These are phyloP conservation scores for Exsudoporus frostii DNA, from an alignment of 768 basidiomycete species.

Conservation along the genomic window DNA sequence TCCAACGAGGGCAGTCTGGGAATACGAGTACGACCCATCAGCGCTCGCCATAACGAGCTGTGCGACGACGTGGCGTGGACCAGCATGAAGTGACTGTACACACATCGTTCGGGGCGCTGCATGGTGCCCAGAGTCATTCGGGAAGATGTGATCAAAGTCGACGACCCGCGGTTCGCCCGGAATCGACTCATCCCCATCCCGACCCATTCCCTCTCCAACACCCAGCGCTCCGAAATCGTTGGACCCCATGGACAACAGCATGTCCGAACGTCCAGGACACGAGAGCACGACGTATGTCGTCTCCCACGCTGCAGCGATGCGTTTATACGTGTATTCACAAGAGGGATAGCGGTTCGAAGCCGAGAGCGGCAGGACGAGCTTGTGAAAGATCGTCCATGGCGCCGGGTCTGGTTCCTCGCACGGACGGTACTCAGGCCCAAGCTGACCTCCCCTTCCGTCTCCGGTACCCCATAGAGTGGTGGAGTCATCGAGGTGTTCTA, in stretches of 20 bases:
- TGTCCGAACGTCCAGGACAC: constrained; percentile 39
- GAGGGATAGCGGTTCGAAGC: constrained; percentile 19
- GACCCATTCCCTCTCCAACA: constrained; percentile 33
- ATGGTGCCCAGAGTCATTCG: constrained; percentile 34
- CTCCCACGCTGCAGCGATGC: constrained; percentile 77
- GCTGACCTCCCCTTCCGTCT: constrained; percentile 67
- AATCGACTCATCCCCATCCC: neutral
- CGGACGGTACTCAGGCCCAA: constrained; percentile 46
- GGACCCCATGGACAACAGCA: constrained; percentile 75
- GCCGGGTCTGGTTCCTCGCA: constrained; percentile 10
- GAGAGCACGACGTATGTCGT: constrained; percentile 72
- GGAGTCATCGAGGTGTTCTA: constrained; percentile 35
- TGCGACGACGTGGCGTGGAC: constrained; percentile 70
- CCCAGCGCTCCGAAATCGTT: constrained; percentile 86
- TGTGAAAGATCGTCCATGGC: constrained; percentile 41
- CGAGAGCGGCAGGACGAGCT: constrained; percentile 41
- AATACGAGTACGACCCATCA: constrained; percentile 14
- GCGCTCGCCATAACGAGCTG: constrained; percentile 33
- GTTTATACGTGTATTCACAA: constrained; percentile 42
- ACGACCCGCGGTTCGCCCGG: constrained; percentile 5
- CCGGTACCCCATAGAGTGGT: constrained; percentile 72
- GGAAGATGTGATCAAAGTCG: constrained; percentile 19
- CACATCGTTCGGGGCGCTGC: constrained; percentile 21
- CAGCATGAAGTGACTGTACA: constrained; percentile 52
- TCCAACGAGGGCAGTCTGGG: constrained; percentile 47